Conservation (phyloP, 1,284 basidiomycete genomes). For the Cutaneotrichosporon arboriforme region DNA sequence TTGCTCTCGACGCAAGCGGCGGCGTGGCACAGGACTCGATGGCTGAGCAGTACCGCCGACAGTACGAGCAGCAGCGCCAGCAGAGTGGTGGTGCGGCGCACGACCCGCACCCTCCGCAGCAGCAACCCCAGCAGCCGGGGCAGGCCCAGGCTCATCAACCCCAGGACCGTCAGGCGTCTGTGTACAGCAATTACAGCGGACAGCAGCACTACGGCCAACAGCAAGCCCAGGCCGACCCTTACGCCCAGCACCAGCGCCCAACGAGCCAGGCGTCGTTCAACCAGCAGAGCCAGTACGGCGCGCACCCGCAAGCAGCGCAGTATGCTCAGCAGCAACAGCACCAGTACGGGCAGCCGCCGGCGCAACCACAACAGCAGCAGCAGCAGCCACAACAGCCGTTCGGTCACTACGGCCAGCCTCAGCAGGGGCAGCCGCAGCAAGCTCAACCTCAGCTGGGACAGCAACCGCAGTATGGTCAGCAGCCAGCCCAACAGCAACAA, state of each 20-base stretch:
- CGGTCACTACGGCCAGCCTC: constrained; percentile 6
- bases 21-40: constrained; percentile 73
- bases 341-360: neutral
- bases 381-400: constrained; percentile 23
- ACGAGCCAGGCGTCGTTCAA: constrained; percentile 12
- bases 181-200: constrained; percentile 4
- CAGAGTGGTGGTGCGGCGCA: constrained; percentile 23
- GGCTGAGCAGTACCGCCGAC: constrained; percentile 55
- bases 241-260: constrained; percentile 17
- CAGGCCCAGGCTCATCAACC: neutral
- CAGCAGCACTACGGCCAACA: constrained; percentile 10
- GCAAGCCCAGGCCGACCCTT: constrained; percentile 16
- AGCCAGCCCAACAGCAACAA: constrained; percentile 16
- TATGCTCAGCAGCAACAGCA: constrained; percentile 6
- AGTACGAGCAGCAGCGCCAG: constrained; percentile 42
- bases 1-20: constrained; percentile 69
- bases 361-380: constrained; percentile 35
- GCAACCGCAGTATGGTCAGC: constrained; percentile 10
- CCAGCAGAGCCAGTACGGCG: constrained; percentile 12
- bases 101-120: constrained; percentile 26
- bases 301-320: constrained; percentile 15
- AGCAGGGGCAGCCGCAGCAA: neutral
- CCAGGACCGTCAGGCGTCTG: constrained; percentile 14
- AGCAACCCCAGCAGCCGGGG: constrained; percentile 19
- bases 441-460: constrained; percentile 8